These are phyloP conservation scores for Apiotrichum veenhuisii DNA, from an alignment of 1,284 basidiomycete species.

Conservation along the genomic window DNA sequence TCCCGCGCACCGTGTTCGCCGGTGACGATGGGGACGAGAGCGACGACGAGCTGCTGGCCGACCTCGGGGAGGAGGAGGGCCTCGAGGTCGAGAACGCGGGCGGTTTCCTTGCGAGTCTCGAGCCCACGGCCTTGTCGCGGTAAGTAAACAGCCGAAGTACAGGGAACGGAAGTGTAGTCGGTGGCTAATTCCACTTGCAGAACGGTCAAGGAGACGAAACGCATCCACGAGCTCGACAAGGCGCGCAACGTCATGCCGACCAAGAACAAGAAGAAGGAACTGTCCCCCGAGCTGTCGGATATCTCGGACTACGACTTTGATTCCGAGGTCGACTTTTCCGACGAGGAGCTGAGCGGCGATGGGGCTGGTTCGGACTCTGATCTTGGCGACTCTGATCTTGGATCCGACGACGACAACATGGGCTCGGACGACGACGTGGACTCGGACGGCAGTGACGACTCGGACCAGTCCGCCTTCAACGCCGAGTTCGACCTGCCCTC, in stretches of 20 bases:
- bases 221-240: slow-evolving; percentile 46
- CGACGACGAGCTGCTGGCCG: slow-evolving; percentile 10
- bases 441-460: slow-evolving; percentile 21
- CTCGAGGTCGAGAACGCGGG: slow-evolving; percentile 20
- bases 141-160: slow-evolving; percentile 24
- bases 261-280: slow-evolving; percentile 29
- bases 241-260: slow-evolving; percentile 38
- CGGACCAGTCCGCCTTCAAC: slow-evolving; percentile 14
- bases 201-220: slow-evolving; percentile 46
- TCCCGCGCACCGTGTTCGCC: slow-evolving; percentile 40
- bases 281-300: slow-evolving; percentile 27
- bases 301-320: slow-evolving; percentile 42
- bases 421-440: slow-evolving; percentile 10
- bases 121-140: slow-evolving; percentile 41
- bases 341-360: slow-evolving; percentile 4
- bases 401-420: slow-evolving; percentile 14
- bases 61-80: slow-evolving; percentile 28
- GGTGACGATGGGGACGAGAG: slow-evolving; percentile 7
- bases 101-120: slow-evolving; percentile 39
- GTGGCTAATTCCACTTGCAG: slow-evolving; percentile 17
- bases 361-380: slow-evolving; percentile 6
- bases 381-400: slow-evolving; percentile 9
- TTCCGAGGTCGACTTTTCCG: slow-evolving; percentile 34
- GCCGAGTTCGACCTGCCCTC: slow-evolving; percentile 18
- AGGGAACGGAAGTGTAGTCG: too few species aligned